Base-by-base conservation (phyloP, 2,329 filamentous ascomycete species). In the Madurella fahalii region DNA sequence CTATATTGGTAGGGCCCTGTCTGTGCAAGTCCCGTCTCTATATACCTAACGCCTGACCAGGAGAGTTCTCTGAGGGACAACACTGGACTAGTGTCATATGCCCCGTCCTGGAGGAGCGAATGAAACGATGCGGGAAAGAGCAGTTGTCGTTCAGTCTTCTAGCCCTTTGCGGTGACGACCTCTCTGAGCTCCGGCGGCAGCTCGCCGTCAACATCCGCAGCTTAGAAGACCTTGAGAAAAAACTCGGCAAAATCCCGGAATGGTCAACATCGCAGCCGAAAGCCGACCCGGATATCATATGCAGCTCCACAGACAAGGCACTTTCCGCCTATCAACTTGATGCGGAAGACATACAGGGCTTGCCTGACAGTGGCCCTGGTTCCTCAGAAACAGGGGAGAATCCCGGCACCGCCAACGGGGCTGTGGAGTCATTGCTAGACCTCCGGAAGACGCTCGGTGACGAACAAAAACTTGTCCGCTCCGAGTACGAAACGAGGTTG, bases 61-160 rank as follows among this genome's bases (percentile, higher is more conserved):
- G 72, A 65, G 58, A 64, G 13, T 53, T 63, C 5, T 68, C 73
- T 5, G 68, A 72, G 5, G 77, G 50, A 16, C 31, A 60, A n/a
- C 52, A 86, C 63, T 96, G 91, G 91, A 76, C 90, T 3, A 69
- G 73, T 1, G 69, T 86, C 7, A 87, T 84, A 1, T 78, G 77
- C 49, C 80, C 82, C 0, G 79, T 85, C 9, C 86, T 96, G 51
- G 71, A 83, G 49, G 73, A 76, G 1, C 81, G 87, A 43, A 93
- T 95, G 79, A 70, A 77, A 9, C 78, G 82, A 57, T 84, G 86
- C 59, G 81, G 82, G 58, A 83, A 82, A 34, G 82, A 78, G 11
- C 78, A 83, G 50, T 78, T 89, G 31, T 80, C 85, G n/a, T 95
- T 90, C 71, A 91, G 83, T 59, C 81, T 95, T 39, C 77, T 95